Evolutionary conservation across 768 basidiomycete genomes (phyloP).

Genomic region (Gymnopilus junonius): DNA sequence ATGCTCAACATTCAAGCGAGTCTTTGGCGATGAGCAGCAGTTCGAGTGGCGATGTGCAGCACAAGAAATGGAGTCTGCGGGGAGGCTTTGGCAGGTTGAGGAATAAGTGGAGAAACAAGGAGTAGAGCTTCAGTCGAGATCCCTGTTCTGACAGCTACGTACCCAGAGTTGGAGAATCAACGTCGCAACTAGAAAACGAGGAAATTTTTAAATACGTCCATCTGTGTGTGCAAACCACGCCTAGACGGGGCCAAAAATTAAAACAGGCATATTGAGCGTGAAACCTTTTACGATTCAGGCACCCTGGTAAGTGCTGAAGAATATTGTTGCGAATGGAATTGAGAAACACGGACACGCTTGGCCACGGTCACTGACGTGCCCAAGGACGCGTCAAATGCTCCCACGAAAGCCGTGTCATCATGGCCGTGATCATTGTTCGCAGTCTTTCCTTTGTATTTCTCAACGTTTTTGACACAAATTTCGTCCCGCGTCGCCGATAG

Average conservation of each 20-base stretch:
- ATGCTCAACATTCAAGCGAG: neutral
- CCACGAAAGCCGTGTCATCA: neutral
- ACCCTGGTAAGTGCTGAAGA: neutral
- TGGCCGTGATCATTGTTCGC: neutral
- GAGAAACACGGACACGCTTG: neutral
- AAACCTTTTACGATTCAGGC: neutral
- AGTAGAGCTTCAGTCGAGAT: neutral
- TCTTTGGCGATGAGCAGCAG: neutral
- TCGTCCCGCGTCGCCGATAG: neutral
- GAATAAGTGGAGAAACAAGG: neutral
- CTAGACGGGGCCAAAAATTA: too few relatives aligned
- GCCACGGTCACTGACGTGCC: neutral
- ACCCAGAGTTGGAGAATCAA: too few relatives aligned
- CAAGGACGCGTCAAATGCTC: neutral
- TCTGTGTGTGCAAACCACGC: too few relatives aligned
- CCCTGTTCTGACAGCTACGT: too few relatives aligned
- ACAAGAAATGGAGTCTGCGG: neutral
- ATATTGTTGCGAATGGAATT: neutral
- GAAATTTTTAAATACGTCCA: too few relatives aligned
- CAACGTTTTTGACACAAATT: too few relatives aligned
- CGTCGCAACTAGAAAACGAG: too few relatives aligned
- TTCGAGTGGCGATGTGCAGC: neutral
- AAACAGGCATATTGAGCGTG: neutral
- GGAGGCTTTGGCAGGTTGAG: neutral
- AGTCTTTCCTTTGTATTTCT: too few relatives aligned